phyloP scores from a whole-genome alignment of 2,329 filamentous ascomycete genomes.

The Macrophomina tecta region DNA sequence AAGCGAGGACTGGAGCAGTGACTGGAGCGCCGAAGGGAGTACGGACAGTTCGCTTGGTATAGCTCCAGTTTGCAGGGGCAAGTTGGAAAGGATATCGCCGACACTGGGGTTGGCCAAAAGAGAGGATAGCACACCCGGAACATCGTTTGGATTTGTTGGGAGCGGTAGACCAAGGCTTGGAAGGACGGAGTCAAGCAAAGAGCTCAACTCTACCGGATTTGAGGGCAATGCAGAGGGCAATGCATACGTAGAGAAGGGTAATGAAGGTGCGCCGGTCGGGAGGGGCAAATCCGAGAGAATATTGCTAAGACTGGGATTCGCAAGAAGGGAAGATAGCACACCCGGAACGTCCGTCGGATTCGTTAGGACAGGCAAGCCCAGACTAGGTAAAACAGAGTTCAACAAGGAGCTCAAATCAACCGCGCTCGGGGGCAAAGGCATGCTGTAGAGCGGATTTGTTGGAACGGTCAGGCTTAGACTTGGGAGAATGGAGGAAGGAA shows the following conservation, averaged over 20 bases:
- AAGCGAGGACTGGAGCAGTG: neutral
- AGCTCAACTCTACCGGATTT: too few relatives aligned
- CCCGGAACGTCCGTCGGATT: neutral
- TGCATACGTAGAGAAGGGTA: too few relatives aligned
- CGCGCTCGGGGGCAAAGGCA: neutral
- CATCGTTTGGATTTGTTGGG: too few relatives aligned
- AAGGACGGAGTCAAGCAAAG: too few relatives aligned
- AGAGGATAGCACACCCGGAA: too few relatives aligned
- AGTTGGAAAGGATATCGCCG: too few relatives aligned
- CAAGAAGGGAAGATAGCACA: neutral
- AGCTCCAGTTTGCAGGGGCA: neutral
- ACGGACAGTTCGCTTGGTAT: neutral
- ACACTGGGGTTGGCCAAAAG: too few relatives aligned
- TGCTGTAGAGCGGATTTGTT: too few relatives aligned
- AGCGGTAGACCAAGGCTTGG: too few relatives aligned
- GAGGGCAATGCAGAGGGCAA: too few relatives aligned
- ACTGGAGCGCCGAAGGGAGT: neutral
- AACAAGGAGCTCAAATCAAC: neutral
- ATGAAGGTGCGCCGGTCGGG: too few relatives aligned
- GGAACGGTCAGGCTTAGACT: too few relatives aligned
- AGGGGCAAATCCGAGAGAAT: neutral
- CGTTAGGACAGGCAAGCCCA: neutral
- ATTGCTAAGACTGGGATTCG: neutral
- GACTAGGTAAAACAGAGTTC: neutral
- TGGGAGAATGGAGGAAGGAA: neutral